Base-by-base conservation (phyloP, 2,329 filamentous ascomycete genomes). In the Penicillium sp. region DNA sequence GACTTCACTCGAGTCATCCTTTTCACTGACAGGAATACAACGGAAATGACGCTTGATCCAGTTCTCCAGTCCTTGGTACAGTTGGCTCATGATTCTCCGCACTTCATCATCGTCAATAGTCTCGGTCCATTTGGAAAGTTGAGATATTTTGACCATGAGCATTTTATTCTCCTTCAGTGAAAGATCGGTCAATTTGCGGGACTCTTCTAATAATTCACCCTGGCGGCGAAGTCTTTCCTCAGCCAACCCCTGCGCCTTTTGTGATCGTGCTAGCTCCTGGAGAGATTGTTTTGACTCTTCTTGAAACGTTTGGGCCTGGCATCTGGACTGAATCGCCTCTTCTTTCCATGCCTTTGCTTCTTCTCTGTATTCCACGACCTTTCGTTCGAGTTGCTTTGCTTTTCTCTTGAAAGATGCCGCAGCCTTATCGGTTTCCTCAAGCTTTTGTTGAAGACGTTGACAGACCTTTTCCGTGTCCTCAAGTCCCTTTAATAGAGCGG, bases 31-130 rank as follows among this genome's bases (percentile, higher is more conserved):
- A 5, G n/a, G 25, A 4, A 27, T 5, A 11, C 12, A 27, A n/a
- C 6, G 12, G 25, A 27, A 38, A 12, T 38, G 20, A 6, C 18
- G 20, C 15, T 33, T 12, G 5, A 38, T 13, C 36, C 36, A 38
- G 12, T 7, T 2, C 20, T 38, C 28, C 13, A 38, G 30, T 28
- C 16, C 16, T 1, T 32, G 2, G 13, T 28, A 33, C 3, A 38
- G 22, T n/a, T 22, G 15, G 16, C 18, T 7, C 16, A 23, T 32
- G 8, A 12, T 11, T 18, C 18, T 8, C 1, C 14, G 17, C 2
- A 16, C 15, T 22, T 38, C 30, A 17, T 38, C 36, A 10, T 38
- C 36, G 12, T 22, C 23, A 3, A 38, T 10, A n/a, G 11, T 3
- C 3, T 29, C 33, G 2, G 25, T n/a, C 10, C 3, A 22, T 3